A percentile compares a stretch with the other conserved stretches of the same genome.
These are phyloP conservation scores for Stenocarpella maydis DNA, from an alignment of 2,329 filamentous ascomycete genomes.

Conservation along the genomic window DNA sequence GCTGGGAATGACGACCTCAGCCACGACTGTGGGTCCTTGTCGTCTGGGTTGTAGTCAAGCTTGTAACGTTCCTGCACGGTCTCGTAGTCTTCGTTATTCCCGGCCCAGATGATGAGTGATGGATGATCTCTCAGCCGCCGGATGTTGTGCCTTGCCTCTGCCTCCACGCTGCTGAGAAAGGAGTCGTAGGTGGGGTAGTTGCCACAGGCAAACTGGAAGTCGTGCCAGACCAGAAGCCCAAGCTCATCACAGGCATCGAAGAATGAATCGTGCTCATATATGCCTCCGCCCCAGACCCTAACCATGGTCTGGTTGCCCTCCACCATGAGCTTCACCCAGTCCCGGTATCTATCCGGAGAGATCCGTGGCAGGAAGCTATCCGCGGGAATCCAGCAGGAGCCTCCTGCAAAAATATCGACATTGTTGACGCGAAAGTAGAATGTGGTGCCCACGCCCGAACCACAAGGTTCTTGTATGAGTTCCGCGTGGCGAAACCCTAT, in stretches of 20 bases:
- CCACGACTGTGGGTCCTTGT: constrained; percentile 85
- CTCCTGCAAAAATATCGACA: constrained; percentile 79
- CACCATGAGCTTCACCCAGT: constrained; percentile 78
- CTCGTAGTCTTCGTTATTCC: constrained; percentile 96
- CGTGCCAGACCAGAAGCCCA: constrained; percentile 76
- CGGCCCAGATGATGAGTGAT: constrained; percentile 85
- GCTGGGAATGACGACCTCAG: constrained; percentile 88
- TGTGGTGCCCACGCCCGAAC: constrained; percentile 72
- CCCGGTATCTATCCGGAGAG: constrained; percentile 68
- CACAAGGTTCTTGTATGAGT: constrained; percentile 64
- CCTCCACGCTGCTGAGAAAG: constrained; percentile 65
- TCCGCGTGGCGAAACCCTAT: constrained; percentile 74
- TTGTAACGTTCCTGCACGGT: constrained; percentile 73
- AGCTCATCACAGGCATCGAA: constrained; percentile 77
- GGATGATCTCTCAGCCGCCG: constrained; percentile 83
- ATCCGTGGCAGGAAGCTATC: constrained; percentile 82
- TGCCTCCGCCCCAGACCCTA: constrained; percentile 79
- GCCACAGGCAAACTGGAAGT: constrained; percentile 77
- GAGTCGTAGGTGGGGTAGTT: constrained; percentile 72
- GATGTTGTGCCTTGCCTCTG: constrained; percentile 72
- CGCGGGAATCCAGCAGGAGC: constrained; percentile 85
- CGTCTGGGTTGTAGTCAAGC: constrained; percentile 79
- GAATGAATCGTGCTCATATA: constrained; percentile 74
- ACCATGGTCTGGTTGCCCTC: constrained; percentile 85
- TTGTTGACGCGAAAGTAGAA: constrained; percentile 85